Conservation (phyloP, 2,329 filamentous ascomycete genomes). For the Ilyonectria destructans region DNA sequence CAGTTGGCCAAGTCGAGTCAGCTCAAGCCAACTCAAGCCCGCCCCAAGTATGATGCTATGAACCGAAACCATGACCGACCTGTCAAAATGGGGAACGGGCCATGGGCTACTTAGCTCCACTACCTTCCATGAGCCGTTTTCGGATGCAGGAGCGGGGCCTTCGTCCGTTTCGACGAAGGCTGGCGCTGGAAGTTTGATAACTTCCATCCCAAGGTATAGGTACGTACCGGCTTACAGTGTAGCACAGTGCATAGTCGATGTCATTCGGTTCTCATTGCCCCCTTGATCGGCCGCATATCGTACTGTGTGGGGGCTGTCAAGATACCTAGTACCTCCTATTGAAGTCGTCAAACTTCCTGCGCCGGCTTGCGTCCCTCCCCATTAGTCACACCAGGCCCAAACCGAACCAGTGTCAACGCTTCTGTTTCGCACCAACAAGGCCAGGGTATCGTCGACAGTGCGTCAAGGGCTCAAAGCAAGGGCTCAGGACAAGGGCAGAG, state of each 20-base stretch:
- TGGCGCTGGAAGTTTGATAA: too few species aligned
- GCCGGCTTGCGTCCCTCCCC: conserved; percentile 6
- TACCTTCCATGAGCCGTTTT: conserved; percentile 36
- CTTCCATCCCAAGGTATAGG: too few species aligned
- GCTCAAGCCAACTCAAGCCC: background rate
- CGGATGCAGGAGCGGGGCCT: conserved; percentile 35
- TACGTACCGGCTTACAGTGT: too few species aligned
- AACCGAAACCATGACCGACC: conserved; percentile 14
- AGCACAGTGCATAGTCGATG: too few species aligned
- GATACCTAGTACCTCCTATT: too few species aligned
- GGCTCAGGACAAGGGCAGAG: background rate
- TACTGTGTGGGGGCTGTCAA: too few species aligned
- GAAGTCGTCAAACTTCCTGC: too few species aligned
- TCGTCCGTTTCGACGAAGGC: conserved; percentile 29
- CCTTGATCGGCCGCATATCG: too few species aligned
- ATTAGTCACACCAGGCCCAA: conserved; percentile 27
- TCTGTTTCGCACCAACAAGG: conserved; percentile 14
- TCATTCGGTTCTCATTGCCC: too few species aligned
- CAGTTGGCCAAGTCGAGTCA: background rate
- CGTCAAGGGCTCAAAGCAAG: background rate
- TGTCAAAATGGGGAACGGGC: conserved; percentile 28
- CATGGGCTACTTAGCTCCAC: background rate
- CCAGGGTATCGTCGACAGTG: conserved; percentile 21
- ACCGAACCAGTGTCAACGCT: conserved; percentile 21
- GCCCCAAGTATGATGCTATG: background rate